Base-by-base conservation (phyloP, 495 filamentous ascomycete species). In the Podospora pseudoanserina region DNA sequence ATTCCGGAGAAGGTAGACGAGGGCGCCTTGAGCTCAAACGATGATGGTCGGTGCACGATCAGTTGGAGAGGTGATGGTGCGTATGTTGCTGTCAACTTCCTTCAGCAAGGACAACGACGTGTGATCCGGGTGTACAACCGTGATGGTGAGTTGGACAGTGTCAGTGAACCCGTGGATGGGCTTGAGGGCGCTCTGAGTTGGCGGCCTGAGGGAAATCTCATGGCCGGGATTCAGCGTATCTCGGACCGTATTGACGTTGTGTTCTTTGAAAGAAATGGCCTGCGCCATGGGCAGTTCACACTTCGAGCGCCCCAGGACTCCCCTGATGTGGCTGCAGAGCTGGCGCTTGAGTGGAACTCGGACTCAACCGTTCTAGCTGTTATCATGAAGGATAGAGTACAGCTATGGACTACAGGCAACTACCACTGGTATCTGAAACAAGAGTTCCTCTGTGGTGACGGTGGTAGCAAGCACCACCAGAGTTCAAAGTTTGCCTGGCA, bases 401-500 rank as follows among this genome's bases (percentile, higher is more conserved):
- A 99, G 72, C 80, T 98, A n/a, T 99, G 95, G 94, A 96, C 92
- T 2, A 95, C 90, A 83, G 91, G 93, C 9, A 99, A 99, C 75
- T 99, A 99, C 73, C 91, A 99, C 73, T 98, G 93, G 84, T 98
- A 98, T 75, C 81, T 98, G n/a, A 99, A 98, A 79, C 94, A 97
- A 79, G 95, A 99, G 74, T 82, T 94, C 16, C 79, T 78, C 4
- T 79, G 85, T 28, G 76, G 76, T 11, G 64, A 69, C 1, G 28
- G 16, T 6, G 44, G 11, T 16, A 55, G 58, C 0, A 15, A 60
- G 2, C 65, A 67, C 5, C 67, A 69, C 4, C 68, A 67, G 23
- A 77, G 53, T 30, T 72, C 74, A 4, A 56, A 28, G 39, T 71
- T 77, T 26, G 65, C 80, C 13, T 99, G 95, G 95, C 92, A 98